Percentiles rank a stretch among this genome's conserved stretches.
These are phyloP conservation scores for Neurospora sp. DNA, from an alignment of 495 filamentous ascomycete species.

Conservation along the genomic window DNA sequence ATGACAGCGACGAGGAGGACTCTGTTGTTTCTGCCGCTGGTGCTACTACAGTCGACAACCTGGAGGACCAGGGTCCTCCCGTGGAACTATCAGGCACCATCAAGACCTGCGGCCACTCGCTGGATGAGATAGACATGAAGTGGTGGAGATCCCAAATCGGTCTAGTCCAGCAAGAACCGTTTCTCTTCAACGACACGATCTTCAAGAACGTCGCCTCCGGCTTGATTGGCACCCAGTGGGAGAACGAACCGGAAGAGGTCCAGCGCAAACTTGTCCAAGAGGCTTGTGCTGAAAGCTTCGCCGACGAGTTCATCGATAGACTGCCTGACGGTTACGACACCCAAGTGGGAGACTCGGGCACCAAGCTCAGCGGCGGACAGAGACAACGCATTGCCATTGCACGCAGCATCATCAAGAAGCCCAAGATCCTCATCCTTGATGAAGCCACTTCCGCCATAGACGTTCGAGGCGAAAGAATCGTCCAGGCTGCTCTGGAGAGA, in stretches of 20 bases:
- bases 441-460: constrained; percentile 77
- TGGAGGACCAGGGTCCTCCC: constrained; percentile 28
- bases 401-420: constrained; percentile 59
- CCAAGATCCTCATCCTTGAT: constrained; percentile 70
- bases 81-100: constrained; percentile 40
- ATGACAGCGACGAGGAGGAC: constrained; percentile 22
- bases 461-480: constrained; percentile 53
- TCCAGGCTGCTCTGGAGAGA: constrained; percentile 59
- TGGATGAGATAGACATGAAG: constrained; percentile 46
- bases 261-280: constrained; percentile 45
- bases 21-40: constrained; percentile 2
- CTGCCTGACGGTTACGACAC: constrained; percentile 55
- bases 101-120: constrained; percentile 43
- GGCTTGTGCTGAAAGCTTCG: constrained; percentile 49
- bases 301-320: constrained; percentile 48
- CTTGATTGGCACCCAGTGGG: constrained; percentile 47
- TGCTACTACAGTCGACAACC: constrained; percentile 2
- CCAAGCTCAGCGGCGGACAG: constrained; percentile 43
- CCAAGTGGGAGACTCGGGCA: constrained; percentile 39
- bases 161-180: constrained; percentile 62
- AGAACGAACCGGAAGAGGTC: constrained; percentile 38
- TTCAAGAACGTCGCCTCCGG: constrained; percentile 54
- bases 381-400: constrained; percentile 67
- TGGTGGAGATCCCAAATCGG: constrained; percentile 63
- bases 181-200: constrained; percentile 65